Evolutionary conservation across 495 filamentous ascomycete species (phyloP).

Genomic region (Tuber microsphaerosporum): DNA sequence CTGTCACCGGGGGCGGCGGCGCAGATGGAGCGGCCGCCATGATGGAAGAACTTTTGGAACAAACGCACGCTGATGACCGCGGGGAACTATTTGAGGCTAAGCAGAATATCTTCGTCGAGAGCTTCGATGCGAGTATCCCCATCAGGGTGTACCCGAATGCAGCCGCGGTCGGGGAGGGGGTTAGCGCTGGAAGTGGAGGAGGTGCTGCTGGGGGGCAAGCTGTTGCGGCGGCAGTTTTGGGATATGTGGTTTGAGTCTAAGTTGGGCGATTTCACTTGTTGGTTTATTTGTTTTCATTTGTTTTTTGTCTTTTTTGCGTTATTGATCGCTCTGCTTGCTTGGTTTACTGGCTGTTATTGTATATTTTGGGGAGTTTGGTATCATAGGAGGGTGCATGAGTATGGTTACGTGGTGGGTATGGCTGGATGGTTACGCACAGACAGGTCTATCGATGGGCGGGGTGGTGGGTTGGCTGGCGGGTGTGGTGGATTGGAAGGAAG

Average conservation of each 20-base stretch:
- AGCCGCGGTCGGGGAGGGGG: constrained; percentile 23
- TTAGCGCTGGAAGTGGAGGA: constrained; percentile 28
- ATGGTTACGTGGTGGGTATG: neutral
- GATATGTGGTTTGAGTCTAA: constrained; percentile 29
- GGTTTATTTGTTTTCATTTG: neutral
- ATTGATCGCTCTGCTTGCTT: neutral
- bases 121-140: constrained; percentile 40
- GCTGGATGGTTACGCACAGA: neutral
- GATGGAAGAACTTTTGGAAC: constrained; percentile 47
- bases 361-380: neutral
- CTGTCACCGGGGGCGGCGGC: constrained; percentile 28
- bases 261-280: neutral
- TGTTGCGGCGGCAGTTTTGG: constrained; percentile 30
- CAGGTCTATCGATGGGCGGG: neutral
- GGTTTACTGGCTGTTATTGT: neutral
- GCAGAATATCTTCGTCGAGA: constrained; percentile 38
- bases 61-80: constrained; percentile 39
- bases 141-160: constrained; percentile 41
- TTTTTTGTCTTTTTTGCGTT: neutral
- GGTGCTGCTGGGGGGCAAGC: constrained; percentile 28
- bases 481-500: neutral
- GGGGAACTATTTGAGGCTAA: constrained; percentile 39
- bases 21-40: constrained; percentile 34
- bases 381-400: neutral
- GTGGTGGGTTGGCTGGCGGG: neutral